A percentile compares a stretch with the other conserved stretches of the same genome.
phyloP scores from a whole-genome alignment of 371 early-diverging fungal genomes.

The Mucor velutinosus region DNA sequence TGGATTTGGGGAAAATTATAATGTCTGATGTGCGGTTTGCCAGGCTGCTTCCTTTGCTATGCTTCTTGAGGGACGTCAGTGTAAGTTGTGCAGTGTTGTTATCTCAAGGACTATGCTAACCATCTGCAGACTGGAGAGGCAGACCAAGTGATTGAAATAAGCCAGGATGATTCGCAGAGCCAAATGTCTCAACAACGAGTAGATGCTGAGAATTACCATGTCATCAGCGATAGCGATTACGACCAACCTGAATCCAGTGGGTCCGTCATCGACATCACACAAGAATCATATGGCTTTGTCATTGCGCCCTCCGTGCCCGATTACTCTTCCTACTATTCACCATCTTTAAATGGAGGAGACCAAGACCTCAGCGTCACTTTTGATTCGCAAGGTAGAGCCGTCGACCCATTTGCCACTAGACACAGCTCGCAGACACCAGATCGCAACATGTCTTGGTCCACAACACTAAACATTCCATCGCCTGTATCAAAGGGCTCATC shows the following conservation, averaged over 20 bases:
- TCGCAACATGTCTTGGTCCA: not conserved
- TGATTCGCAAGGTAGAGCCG: not conserved
- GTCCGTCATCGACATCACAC: not conserved
- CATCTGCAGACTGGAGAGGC: not conserved
- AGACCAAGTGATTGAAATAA: not conserved
- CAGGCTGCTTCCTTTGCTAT: not conserved
- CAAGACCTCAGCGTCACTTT: not conserved
- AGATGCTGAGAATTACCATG: not conserved
- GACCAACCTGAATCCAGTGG: not conserved
- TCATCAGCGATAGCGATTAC: not conserved
- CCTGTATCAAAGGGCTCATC: not conserved
- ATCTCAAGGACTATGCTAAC: not conserved
- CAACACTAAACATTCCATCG: not conserved
- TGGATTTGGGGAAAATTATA: not conserved
- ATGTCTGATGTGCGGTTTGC: not conserved
- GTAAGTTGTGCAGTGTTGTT: not conserved
- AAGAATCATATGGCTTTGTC: not conserved
- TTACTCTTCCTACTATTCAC: not conserved
- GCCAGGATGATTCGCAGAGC: not conserved
- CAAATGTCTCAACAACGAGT: not conserved
- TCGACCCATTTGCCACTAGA: not conserved
- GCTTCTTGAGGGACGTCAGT: not conserved
- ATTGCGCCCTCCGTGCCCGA: not conserved
- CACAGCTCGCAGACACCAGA: not conserved
- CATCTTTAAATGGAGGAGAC: not conserved